Evolutionary conservation across 768 basidiomycete species (phyloP), one percentile per base, ranked within the genome.

Genomic region (Crepidotus variabilis): DNA sequence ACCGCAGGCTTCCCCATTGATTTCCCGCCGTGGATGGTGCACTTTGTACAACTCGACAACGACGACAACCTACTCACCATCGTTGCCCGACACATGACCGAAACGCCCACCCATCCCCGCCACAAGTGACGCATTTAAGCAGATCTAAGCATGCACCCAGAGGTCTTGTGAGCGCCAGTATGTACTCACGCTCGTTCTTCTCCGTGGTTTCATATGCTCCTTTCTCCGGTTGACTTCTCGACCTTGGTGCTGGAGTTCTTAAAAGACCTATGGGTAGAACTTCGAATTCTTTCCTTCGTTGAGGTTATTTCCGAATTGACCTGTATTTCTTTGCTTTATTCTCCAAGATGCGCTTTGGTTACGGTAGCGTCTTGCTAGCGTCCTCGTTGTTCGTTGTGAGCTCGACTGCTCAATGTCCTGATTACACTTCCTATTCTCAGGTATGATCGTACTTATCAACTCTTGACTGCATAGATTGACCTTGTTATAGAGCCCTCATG

Each of bases 371-470:
- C 49, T 58, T 55, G 18, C 34, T 60, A 43, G 55, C 57, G 6
- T 7, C 9, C 20, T 47, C 47, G 20, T 10, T 47, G 22, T 22
- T 47, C 8, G 22, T 18, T 8, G 47, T 22, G 18, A 24, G 16
- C 34, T 50, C 54, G 36, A 33, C 64, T 47, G 74, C 74, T 20
- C 74, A 75, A 66, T 89, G 87, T 62, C 85, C 84, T 22, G 83
- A 86, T 64, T 89, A 79, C 64, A 82, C 84, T 2, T 63, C 65
- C 7, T 88, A 81, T 64, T 82, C 87, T 22, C 78, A 81, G 69
- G 85, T 77, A 56, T 43, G 63, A 53, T 33, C 14, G 45, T 18
- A 34, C 60, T 9, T 39, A 33, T 51, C 20, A n/a, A 47, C 16
- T 32, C 35, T 54, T 43, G 22, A 33, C 16, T 54, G 32, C 39